Evolutionary conservation across 768 basidiomycete genomes (phyloP).

Genomic region (Mycena belliarum): DNA sequence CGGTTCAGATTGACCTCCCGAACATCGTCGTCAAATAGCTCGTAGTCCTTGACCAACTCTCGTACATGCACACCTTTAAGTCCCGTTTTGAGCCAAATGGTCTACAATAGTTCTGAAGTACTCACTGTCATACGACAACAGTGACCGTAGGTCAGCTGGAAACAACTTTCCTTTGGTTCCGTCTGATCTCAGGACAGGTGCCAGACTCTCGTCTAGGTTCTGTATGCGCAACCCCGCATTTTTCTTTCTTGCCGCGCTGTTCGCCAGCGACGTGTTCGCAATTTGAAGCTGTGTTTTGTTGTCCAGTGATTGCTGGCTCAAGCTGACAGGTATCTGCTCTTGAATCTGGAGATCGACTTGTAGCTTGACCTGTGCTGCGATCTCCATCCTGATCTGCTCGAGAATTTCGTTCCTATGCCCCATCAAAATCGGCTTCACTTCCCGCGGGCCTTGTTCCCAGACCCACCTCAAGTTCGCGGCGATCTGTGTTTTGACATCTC

Average conservation of each 20-base stretch:
- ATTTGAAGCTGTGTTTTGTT: conserved; percentile 44
- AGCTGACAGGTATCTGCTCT: conserved; percentile 48
- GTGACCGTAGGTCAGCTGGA: conserved; percentile 42
- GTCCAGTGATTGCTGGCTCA: conserved; percentile 46
- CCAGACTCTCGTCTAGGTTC: conserved; percentile 47
- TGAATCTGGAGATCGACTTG: conserved; percentile 51
- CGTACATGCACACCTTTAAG: conserved; percentile 39
- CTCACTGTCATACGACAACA: conserved; percentile 48
- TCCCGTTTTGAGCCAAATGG: background rate
- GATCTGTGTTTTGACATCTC: conserved; percentile 26
- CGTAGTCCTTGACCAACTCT: conserved; percentile 49
- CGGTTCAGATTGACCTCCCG: conserved; percentile 49
- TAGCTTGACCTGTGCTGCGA: conserved; percentile 43
- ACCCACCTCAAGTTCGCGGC: conserved; percentile 35
- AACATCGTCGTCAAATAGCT: conserved; percentile 41
- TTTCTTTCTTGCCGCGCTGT: conserved; percentile 52
- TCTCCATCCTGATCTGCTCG: conserved; percentile 40
- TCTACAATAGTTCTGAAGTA: background rate
- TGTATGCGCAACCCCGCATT: conserved; percentile 45
- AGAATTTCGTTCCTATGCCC: conserved; percentile 36
- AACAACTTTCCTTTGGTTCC: conserved; percentile 32
- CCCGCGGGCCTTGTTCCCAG: conserved; percentile 31
- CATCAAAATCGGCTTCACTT: conserved; percentile 8
- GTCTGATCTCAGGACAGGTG: conserved; percentile 47
- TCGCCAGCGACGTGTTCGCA: conserved; percentile 45